Evolutionary conservation across 1,284 basidiomycete genomes (phyloP).

Genomic region (Austropuccinia psidii): DNA sequence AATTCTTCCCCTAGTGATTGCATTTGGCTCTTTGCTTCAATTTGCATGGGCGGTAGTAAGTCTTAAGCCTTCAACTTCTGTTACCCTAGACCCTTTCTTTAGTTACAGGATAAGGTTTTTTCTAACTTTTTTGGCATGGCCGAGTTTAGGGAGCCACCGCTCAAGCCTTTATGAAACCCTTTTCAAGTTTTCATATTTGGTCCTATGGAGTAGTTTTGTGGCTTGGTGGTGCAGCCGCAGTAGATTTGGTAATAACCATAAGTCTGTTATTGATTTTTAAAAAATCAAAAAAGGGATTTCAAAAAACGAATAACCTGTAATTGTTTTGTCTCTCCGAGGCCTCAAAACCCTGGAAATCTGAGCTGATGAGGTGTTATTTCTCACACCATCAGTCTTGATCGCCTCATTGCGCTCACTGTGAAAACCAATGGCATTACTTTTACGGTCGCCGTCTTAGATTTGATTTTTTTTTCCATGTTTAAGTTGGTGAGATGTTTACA

Average conservation of each 20-base stretch:
- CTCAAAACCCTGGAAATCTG: neutral
- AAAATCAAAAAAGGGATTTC: conserved; percentile 33
- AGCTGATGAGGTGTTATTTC: neutral
- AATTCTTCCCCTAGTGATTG: neutral
- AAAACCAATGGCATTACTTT: conserved; percentile 38
- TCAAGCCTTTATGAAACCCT: conserved; percentile 31
- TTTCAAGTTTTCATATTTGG: conserved; percentile 36
- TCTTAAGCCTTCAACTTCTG: too few species aligned
- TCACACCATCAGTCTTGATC: conserved; percentile 25
- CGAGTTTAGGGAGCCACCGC: conserved; percentile 29
- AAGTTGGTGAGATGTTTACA: neutral
- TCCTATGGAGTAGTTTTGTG: conserved; percentile 35
- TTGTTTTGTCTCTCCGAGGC: neutral
- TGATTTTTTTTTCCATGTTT: conserved; percentile 30
- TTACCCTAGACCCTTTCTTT: too few species aligned
- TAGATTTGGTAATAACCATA: conserved; percentile 38
- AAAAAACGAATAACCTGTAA: conserved; percentile 35
- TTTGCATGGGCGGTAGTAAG: conserved; percentile 20
- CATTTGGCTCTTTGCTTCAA: conserved; percentile 24
- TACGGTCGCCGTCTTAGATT: conserved; percentile 34
- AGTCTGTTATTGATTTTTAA: conserved; percentile 38
- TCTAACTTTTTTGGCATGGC: neutral
- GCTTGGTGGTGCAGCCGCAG: conserved; percentile 32
- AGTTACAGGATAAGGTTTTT: neutral
- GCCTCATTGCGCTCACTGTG: conserved; percentile 36